Evolutionary conservation across 495 filamentous ascomycete species (phyloP).

Genomic region (Articulospora tetracladia): DNA sequence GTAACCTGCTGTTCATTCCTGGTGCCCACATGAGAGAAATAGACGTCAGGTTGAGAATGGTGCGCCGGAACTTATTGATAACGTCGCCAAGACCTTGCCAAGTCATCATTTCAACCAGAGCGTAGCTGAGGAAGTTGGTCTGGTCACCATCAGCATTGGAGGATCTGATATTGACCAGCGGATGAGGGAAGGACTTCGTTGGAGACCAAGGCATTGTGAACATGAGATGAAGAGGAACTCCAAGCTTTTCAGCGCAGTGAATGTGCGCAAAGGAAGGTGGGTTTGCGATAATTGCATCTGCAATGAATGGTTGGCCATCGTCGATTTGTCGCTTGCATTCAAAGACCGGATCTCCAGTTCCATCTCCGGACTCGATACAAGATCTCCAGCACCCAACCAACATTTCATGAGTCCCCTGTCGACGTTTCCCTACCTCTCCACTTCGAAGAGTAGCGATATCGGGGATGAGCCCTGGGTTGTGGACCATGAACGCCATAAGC

Average conservation of each 20-base stretch:
- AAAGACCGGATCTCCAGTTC: constrained; percentile 41
- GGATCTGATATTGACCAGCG: constrained; percentile 61
- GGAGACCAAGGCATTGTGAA: constrained; percentile 67
- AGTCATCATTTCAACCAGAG: constrained; percentile 64
- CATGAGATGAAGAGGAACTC: constrained; percentile 63
- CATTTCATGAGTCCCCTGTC: constrained; percentile 56
- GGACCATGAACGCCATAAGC: constrained; percentile 75
- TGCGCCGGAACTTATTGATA: constrained; percentile 54
- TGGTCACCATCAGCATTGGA: constrained; percentile 54
- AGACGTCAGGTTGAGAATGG: constrained; percentile 47
- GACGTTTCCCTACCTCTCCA: constrained; percentile 58
- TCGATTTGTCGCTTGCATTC: constrained; percentile 40
- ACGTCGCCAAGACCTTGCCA: constrained; percentile 57
- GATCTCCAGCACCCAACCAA: constrained; percentile 57
- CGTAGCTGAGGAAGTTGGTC: constrained; percentile 68
- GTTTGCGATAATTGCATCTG: constrained; percentile 67
- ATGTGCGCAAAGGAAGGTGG: constrained; percentile 64
- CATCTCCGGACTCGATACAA: constrained; percentile 48
- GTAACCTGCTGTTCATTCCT: constrained; percentile 50
- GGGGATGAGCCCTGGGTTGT: constrained; percentile 69
- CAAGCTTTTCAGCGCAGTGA: constrained; percentile 60
- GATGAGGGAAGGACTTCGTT: constrained; percentile 65
- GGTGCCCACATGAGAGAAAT: constrained; percentile 68
- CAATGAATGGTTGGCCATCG: constrained; percentile 49
- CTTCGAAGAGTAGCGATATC: constrained; percentile 55